Evolutionary conservation across 1,284 basidiomycete genomes (phyloP), one percentile per base, ranked within the genome.

Genomic region (Fomitopsis betulina): DNA sequence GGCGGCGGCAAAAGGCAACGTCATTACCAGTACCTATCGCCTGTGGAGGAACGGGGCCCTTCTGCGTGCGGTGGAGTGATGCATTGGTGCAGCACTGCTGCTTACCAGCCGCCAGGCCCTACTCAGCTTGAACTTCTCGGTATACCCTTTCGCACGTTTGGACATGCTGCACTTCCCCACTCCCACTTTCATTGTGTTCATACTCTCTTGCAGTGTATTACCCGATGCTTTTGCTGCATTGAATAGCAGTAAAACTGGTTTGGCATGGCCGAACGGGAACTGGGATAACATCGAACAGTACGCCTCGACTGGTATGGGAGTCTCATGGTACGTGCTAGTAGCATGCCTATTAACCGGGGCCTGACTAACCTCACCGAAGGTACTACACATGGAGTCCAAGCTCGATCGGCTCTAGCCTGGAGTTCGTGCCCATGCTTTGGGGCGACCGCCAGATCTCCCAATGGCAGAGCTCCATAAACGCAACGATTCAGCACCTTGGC

Each of bases 391-490:
- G 73, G 72, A 63, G 67, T 21, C 45, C 45, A 15, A 59, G 53
- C 30, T 59, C 67, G 10, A 58, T 71, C n/a, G 37, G 58, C n/a
- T 54, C 67, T 9, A 56, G 62, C 53, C 58, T 73, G 6, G 73
- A 74, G 59, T 76, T 73, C 55, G 70, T 73, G 13, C 73, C 74
- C 10, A 74, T 74, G 72, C 70, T 75, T 23, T 75, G 74, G 74
- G 72, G 73, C 17, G 32, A 58, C 17, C 54, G 55, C n/a, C 72
- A 75, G 49, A 58, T 67, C 5, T 52, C 63, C 27, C 53, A 68
- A 21, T 75, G 72, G 65, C 57, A 65, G 30, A 56, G 54, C 9
- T 68, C 63, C 38, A 71, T 75, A 55, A 71, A 73, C 58, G 35
- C 59, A 27, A 72, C 72, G 2, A 69, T 75, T 51, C 23, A 58